Evolutionary conservation across 2,329 filamentous ascomycete genomes (phyloP).

Genomic region (Cercospora sojina): DNA sequence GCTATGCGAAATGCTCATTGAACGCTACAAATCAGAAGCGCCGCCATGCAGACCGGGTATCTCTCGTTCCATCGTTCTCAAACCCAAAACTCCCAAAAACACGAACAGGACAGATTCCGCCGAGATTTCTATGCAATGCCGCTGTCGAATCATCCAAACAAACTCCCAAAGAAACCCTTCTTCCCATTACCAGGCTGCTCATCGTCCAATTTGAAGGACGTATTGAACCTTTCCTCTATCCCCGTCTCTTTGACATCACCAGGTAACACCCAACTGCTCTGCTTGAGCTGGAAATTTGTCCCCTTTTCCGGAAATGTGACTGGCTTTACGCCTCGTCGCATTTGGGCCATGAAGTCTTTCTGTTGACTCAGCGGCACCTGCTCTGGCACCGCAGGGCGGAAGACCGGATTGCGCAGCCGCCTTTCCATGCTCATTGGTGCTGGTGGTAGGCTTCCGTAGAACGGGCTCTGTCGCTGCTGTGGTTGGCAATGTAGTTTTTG

Average conservation of each 20-base stretch:
- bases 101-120: neutral
- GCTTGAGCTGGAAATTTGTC: constrained; percentile 25
- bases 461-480: constrained; percentile 52
- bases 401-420: constrained; percentile 57
- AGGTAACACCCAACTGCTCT: constrained; percentile 25
- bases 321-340: constrained; percentile 33
- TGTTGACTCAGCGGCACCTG: constrained; percentile 48
- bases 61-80: neutral
- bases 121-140: neutral
- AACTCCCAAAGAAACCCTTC: constrained; percentile 10
- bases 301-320: constrained; percentile 25
- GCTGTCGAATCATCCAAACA: constrained; percentile 5
- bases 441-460: constrained; percentile 69
- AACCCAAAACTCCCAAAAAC: neutral
- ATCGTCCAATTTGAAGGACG: constrained; percentile 24
- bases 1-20: neutral
- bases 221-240: constrained; percentile 26
- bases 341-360: constrained; percentile 53
- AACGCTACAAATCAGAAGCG: neutral
- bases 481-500: constrained; percentile 27
- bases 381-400: constrained; percentile 21
- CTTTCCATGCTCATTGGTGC: constrained; percentile 67
- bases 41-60: neutral
- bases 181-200: constrained; percentile 1
- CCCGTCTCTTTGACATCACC: constrained; percentile 26